Evolutionary conservation across 331 rosid species (phyloP).

Genomic region (Saraca asoca): DNA sequence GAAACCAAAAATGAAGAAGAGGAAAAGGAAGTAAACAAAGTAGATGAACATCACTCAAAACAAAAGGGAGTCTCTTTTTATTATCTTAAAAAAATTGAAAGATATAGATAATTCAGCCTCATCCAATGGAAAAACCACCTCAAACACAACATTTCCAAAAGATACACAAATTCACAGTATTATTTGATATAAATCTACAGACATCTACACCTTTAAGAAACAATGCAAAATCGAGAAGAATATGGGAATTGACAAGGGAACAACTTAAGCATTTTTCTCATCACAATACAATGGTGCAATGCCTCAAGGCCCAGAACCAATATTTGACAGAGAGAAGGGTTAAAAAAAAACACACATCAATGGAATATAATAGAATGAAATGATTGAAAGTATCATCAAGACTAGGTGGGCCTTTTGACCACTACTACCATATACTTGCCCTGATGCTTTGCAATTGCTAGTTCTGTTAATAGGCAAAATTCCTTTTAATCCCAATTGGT

Average conservation of each 20-base stretch:
- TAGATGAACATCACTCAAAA: too few species aligned
- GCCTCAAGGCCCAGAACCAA: constrained; percentile 20
- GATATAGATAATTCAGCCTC: too few species aligned
- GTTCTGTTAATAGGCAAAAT: too few species aligned
- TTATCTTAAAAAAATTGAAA: too few species aligned
- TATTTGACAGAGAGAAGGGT: constrained; percentile 29
- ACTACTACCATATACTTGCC: constrained; percentile 89
- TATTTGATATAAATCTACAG: constrained; percentile 24
- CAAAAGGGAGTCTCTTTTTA: too few species aligned
- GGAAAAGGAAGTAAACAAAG: too few species aligned
- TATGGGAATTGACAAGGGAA: constrained; percentile 27
- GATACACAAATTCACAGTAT: too few species aligned
- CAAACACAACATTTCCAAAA: too few species aligned
- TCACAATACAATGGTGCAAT: constrained; percentile 32
- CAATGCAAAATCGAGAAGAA: constrained; percentile 34
- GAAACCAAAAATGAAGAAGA: too few species aligned
- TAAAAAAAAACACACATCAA: constrained; percentile 21
- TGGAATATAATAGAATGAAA: constrained; percentile 39
- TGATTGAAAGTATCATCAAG: constrained; percentile 42
- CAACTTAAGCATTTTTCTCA: constrained; percentile 20
- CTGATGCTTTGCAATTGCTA: constrained; percentile 92
- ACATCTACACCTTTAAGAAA: constrained; percentile 45
- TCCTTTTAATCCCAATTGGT: too few species aligned
- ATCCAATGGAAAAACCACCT: too few species aligned
- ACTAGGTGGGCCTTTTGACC: constrained; percentile 61